Evolutionary conservation across 805 yeast species (phyloP).

Genomic region (Starmerella apicola): DNA sequence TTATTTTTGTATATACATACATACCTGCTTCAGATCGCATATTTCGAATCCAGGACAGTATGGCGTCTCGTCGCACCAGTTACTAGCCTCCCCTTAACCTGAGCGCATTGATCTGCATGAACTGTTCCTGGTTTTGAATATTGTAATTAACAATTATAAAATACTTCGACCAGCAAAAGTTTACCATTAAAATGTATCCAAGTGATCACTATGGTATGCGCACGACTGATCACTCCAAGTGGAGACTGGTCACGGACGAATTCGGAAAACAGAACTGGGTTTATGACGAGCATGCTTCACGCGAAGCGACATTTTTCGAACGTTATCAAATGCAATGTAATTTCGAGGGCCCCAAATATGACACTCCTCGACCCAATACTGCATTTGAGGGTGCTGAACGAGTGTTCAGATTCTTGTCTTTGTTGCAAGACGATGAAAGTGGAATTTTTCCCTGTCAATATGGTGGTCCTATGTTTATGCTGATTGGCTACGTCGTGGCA

Average conservation of each 20-base stretch:
- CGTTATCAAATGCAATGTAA: conserved; percentile 22
- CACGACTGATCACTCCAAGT: conserved; percentile 52
- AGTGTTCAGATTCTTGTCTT: conserved; percentile 57
- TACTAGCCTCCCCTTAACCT: background rate
- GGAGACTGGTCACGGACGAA: conserved; percentile 63
- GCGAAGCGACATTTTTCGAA: conserved; percentile 25
- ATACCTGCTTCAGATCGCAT: no score
- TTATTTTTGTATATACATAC: no score
- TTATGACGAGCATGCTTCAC: conserved; percentile 34
- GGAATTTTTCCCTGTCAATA: conserved; percentile 89
- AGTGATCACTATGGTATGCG: conserved; percentile 63
- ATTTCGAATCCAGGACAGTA: no score
- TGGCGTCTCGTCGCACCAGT: no score
- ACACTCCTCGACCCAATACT: conserved; percentile 21
- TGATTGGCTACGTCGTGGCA: conserved; percentile 73
- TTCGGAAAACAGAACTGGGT: conserved; percentile 79
- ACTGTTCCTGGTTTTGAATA: background rate
- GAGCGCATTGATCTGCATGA: background rate
- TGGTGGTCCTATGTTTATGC: conserved; percentile 97
- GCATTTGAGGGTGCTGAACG: conserved; percentile 42
- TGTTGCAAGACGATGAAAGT: conserved; percentile 59
- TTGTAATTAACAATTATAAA: background rate
- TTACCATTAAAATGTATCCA: no score
- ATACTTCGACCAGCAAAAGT: no score
- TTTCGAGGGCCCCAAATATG: conserved; percentile 17